Evolutionary conservation across 805 yeast genomes (phyloP).

Genomic region (Candida patagonica): DNA sequence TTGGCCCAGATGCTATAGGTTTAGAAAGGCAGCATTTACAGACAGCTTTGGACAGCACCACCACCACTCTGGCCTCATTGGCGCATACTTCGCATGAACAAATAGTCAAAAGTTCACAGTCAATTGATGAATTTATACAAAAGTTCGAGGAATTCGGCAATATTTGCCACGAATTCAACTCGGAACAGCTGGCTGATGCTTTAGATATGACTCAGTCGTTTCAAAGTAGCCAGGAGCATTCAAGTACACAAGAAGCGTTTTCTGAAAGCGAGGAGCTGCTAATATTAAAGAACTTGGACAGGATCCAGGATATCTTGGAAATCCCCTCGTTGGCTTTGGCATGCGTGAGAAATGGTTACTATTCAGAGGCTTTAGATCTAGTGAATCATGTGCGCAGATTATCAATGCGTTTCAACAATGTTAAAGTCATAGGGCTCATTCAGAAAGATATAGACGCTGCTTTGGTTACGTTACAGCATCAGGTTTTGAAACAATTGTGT

Average conservation of each 20-base stretch:
- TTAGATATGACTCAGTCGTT: slow-evolving; percentile 2
- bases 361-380: slow-evolving; percentile 81
- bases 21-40: slow-evolving; percentile 16
- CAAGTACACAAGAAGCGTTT: neutral
- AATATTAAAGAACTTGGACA: slow-evolving; percentile 44
- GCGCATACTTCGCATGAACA: slow-evolving; percentile 16
- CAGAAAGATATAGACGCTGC: slow-evolving; percentile 42
- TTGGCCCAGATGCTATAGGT: slow-evolving; percentile 15
- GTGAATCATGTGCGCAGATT: slow-evolving; percentile 65
- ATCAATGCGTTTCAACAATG: slow-evolving; percentile 56
- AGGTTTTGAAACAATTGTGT: slow-evolving; percentile 56
- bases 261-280: slow-evolving; percentile 12
- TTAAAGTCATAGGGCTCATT: slow-evolving; percentile 43
- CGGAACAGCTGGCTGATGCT: slow-evolving; percentile 6
- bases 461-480: slow-evolving; percentile 57
- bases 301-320: slow-evolving; percentile 68
- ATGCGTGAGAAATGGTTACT: slow-evolving; percentile 80
- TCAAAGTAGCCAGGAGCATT: neutral
- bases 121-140: slow-evolving; percentile 6
- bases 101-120: slow-evolving; percentile 10
- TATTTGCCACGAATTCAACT: slow-evolving; percentile 1
- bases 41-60: slow-evolving; percentile 13
- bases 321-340: slow-evolving; percentile 74
- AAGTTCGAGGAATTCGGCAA: slow-evolving; percentile 9
- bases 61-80: slow-evolving; percentile 17